A percentile compares a stretch with the other conserved stretches of the same genome.
phyloP scores from a whole-genome alignment of 257 asterid species.

The Jacaranda mimosifolia region DNA sequence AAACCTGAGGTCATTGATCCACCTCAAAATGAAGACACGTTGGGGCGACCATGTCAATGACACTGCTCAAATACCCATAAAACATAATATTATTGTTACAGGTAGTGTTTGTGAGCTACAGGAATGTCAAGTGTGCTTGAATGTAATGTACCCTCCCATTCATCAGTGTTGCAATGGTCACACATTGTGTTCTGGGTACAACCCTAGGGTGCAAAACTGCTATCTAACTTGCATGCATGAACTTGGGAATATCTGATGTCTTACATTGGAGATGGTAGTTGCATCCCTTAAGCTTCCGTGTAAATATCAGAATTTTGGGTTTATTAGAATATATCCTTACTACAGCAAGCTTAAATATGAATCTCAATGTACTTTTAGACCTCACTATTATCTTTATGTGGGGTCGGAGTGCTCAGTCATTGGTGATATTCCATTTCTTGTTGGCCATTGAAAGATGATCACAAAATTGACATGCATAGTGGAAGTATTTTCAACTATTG shows the following conservation, averaged over 20 bases:
- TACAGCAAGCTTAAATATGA: too few species aligned
- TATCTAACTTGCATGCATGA: constrained; percentile 49
- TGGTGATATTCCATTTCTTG: too few species aligned
- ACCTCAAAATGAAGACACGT: constrained; percentile 47
- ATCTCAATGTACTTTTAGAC: too few species aligned
- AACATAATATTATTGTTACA: neutral
- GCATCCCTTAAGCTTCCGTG: too few species aligned
- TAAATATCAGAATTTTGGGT: too few species aligned
- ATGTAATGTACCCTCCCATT: constrained; percentile 59
- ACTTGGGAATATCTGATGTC: too few species aligned
- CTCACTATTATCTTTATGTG: too few species aligned
- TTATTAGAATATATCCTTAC: too few species aligned
- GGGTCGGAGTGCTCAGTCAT: too few species aligned
- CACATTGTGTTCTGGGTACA: constrained; percentile 69
- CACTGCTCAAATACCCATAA: constrained; percentile 41
- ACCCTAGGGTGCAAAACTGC: constrained; percentile 67
- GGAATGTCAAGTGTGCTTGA: constrained; percentile 61
- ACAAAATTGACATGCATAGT: constrained; percentile 54
- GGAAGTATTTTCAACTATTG: constrained; percentile 39
- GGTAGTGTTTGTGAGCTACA: constrained; percentile 57
- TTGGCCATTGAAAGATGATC: too few species aligned
- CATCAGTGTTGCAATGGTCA: constrained; percentile 72
- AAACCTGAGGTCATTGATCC: too few species aligned
- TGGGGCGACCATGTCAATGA: constrained; percentile 51
- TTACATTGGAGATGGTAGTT: too few species aligned